Evolutionary conservation across 345 rosid species (phyloP).

Genomic region (Syzygium oleosum): DNA sequence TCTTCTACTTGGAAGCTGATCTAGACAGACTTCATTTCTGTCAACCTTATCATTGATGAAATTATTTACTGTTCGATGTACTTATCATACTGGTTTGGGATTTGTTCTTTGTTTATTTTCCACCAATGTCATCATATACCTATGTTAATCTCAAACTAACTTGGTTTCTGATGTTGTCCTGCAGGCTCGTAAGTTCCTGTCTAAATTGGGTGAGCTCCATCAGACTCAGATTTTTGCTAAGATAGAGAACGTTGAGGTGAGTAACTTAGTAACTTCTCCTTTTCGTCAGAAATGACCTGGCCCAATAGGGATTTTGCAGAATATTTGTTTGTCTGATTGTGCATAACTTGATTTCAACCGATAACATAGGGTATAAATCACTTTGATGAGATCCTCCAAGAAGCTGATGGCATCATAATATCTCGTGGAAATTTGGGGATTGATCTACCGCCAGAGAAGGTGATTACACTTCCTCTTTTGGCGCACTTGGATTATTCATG

Average conservation of each 20-base stretch:
- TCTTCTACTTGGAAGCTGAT: background rate
- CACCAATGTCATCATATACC: background rate
- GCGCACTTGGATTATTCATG: background rate
- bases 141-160: background rate
- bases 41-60: background rate
- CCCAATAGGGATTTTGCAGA: background rate
- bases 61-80: background rate
- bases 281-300: background rate
- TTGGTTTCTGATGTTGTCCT: slow-evolving; percentile 1
- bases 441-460: slow-evolving; percentile 80
- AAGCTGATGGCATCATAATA: slow-evolving; percentile 63
- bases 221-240: slow-evolving; percentile 65
- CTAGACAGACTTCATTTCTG: background rate
- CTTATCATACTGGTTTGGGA: background rate
- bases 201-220: slow-evolving; percentile 35
- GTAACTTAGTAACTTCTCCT: background rate
- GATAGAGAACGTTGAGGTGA: slow-evolving; percentile 64
- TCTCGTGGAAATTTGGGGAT: slow-evolving; percentile 71
- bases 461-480: slow-evolving; percentile 1
- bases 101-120: background rate
- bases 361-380: slow-evolving; percentile 40
- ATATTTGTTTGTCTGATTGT: background rate
- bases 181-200: slow-evolving; percentile 57
- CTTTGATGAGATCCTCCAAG: slow-evolving; percentile 66
- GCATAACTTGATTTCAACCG: background rate